Percentiles rank a stretch among this genome's conserved stretches.
Evolutionary conservation across 2,329 filamentous ascomycete genomes (phyloP).

Genomic region (Colletotrichum sublineola): DNA sequence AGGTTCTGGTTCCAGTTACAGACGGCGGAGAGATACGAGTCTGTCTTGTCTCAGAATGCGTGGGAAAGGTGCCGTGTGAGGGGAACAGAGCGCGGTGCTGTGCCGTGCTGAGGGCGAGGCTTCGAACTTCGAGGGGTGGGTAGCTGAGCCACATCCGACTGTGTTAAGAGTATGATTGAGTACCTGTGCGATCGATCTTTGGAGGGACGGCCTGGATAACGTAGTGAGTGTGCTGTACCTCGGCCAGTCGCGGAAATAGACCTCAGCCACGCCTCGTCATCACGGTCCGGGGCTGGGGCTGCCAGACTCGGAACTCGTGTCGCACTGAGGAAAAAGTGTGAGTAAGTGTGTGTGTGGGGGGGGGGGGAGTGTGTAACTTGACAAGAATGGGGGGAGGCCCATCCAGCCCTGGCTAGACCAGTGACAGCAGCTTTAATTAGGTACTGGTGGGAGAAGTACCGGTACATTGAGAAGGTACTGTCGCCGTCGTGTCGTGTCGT

Average conservation of each 20-base stretch:
- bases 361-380: background rate
- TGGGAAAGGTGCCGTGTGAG: slow-evolving; percentile 8
- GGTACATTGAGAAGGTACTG: background rate
- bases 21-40: slow-evolving; percentile 17
- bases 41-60: slow-evolving; percentile 20
- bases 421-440: slow-evolving; percentile 28
- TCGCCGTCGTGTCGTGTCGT: background rate
- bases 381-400: background rate
- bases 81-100: slow-evolving; percentile 33
- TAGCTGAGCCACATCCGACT: slow-evolving; percentile 32
- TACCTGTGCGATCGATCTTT: too few species aligned
- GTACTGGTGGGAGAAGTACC: background rate
- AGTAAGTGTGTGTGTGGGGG: slow-evolving; percentile 17
- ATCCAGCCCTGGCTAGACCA: background rate
- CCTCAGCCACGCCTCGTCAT: slow-evolving; percentile 56
- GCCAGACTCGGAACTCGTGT: slow-evolving; percentile 21
- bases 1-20: slow-evolving; percentile 39
- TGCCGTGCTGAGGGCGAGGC: slow-evolving; percentile 36
- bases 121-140: slow-evolving; percentile 3
- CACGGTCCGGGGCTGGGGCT: slow-evolving; percentile 45
- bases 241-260: slow-evolving; percentile 15
- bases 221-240: too few species aligned
- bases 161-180: too few species aligned
- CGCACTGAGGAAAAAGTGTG: slow-evolving; percentile 5
- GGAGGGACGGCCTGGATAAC: too few species aligned